phyloP scores from a whole-genome alignment of 1,284 basidiomycete genomes.

The Ceratobasidium papillatum region DNA sequence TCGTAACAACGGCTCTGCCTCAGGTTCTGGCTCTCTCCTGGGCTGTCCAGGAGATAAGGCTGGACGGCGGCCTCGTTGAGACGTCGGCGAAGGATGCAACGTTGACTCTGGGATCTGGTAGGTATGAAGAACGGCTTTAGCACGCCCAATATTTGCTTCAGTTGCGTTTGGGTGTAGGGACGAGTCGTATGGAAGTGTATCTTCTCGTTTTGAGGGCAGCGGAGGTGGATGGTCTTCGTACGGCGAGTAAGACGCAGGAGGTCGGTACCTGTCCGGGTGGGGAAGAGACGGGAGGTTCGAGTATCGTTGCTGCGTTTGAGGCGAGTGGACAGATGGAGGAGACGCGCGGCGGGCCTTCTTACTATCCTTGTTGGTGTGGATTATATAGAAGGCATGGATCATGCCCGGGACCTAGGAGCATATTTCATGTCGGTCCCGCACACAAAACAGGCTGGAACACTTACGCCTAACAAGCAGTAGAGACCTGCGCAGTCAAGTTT shows the following conservation, averaged over 20 bases:
- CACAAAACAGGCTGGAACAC: background rate
- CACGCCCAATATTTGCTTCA: background rate
- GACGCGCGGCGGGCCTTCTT: background rate
- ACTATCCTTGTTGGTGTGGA: slow-evolving; percentile 22
- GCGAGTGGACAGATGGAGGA: background rate
- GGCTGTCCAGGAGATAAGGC: background rate
- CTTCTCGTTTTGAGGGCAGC: slow-evolving; percentile 5
- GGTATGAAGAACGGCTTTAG: slow-evolving; percentile 33
- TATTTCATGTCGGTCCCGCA: background rate
- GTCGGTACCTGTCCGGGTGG: slow-evolving; percentile 12
- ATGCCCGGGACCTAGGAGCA: slow-evolving; percentile 20
- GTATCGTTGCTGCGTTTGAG: background rate
- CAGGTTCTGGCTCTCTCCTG: background rate
- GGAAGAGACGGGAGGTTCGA: slow-evolving; percentile 18
- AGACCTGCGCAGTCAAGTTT: slow-evolving; percentile 23
- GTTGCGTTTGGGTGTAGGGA: slow-evolving; percentile 12
- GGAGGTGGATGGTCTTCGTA: slow-evolving; percentile 35
- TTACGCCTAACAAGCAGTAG: slow-evolving; percentile 32
- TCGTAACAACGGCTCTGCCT: background rate
- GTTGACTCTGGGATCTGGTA: slow-evolving; percentile 38
- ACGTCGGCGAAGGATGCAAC: slow-evolving; percentile 9
- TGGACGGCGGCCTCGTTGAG: background rate
- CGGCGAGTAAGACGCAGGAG: slow-evolving; percentile 6
- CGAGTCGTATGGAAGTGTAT: slow-evolving; percentile 20
- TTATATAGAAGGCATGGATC: slow-evolving; percentile 35